A percentile compares a stretch with the other conserved stretches of the same genome.
These are phyloP conservation scores for Auriscalpium orientale DNA, from an alignment of 768 basidiomycete species.

Conservation along the genomic window DNA sequence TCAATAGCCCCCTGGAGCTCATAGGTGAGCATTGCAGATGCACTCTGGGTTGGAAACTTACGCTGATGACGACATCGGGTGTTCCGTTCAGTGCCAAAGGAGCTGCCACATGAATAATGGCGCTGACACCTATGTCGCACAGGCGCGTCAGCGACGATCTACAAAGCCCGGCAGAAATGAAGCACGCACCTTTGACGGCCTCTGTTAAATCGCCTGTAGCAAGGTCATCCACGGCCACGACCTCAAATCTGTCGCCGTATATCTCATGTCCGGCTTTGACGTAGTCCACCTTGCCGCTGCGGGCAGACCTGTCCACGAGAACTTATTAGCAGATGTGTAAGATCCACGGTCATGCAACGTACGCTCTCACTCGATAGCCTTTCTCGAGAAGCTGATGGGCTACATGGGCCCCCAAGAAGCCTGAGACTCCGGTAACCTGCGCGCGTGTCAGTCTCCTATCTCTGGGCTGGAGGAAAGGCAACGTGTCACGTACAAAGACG, in stretches of 20 bases:
- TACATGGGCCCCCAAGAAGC: not conserved
- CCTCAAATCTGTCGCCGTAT: slow-evolving; percentile 13
- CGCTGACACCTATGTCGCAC: not conserved
- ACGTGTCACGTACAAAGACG: not conserved
- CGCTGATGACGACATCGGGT: not conserved
- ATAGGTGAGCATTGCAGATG: too few relatives aligned
- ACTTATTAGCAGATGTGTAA: not conserved
- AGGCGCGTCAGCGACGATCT: too few relatives aligned
- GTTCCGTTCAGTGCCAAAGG: not conserved
- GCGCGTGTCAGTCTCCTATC: not conserved
- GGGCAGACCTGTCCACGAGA: not conserved
- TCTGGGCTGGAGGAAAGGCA: too few relatives aligned
- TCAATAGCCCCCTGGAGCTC: not conserved
- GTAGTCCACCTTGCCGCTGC: slow-evolving; percentile 2
- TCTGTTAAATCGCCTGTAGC: slow-evolving; percentile 10
- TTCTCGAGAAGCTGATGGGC: not conserved
- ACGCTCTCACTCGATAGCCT: not conserved
- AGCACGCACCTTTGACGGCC: slow-evolving; percentile 13
- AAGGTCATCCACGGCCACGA: slow-evolving; percentile 15
- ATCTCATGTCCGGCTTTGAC: not conserved
- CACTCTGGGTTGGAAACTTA: not conserved
- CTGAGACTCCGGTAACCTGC: not conserved
- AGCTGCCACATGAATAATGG: not conserved
- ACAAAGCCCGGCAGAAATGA: not conserved
- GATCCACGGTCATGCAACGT: not conserved